Evolutionary conservation across 2,329 filamentous ascomycete species (phyloP).

Genomic region (Aspergillus sp.): DNA sequence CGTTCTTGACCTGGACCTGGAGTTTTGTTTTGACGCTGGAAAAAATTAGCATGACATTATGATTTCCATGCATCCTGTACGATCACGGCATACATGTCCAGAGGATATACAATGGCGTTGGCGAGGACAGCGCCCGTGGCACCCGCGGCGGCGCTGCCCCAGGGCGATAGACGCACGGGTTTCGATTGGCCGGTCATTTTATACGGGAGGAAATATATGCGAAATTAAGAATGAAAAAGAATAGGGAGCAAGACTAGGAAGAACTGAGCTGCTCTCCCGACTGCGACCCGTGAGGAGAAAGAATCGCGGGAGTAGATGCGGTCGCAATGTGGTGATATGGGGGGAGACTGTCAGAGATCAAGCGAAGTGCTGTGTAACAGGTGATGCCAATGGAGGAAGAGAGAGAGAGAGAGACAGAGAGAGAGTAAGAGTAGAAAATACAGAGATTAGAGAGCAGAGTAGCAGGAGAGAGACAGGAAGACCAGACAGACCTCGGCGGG

Average conservation of each 20-base stretch:
- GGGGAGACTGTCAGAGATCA: too few relatives aligned
- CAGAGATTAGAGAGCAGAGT: background rate
- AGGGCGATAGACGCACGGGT: slow-evolving; percentile 66
- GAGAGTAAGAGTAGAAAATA: background rate
- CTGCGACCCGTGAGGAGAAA: background rate
- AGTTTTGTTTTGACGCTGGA: slow-evolving; percentile 85
- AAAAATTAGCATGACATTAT: slow-evolving; percentile 13
- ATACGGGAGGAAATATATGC: slow-evolving; percentile 2
- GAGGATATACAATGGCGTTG: slow-evolving; percentile 88
- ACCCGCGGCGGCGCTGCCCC: slow-evolving; percentile 86
- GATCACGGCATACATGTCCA: slow-evolving; percentile 94
- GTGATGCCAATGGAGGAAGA: background rate
- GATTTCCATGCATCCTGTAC: too few relatives aligned
- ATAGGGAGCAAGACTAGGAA: background rate
- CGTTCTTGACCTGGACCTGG: slow-evolving; percentile 78
- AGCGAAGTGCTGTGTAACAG: background rate
- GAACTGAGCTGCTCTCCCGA: background rate
- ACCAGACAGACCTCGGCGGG: slow-evolving; percentile 21
- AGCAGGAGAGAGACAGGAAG: slow-evolving; percentile 1
- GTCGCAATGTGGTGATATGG: too few relatives aligned
- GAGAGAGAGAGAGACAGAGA: slow-evolving; percentile 2
- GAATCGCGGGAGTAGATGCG: background rate
- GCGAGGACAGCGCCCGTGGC: slow-evolving; percentile 88
- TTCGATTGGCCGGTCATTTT: slow-evolving; percentile 53
- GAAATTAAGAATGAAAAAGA: background rate